Evolutionary conservation across 805 yeast species (phyloP), one percentile per base, ranked within the genome.

Genomic region (Candida vaughaniae): DNA sequence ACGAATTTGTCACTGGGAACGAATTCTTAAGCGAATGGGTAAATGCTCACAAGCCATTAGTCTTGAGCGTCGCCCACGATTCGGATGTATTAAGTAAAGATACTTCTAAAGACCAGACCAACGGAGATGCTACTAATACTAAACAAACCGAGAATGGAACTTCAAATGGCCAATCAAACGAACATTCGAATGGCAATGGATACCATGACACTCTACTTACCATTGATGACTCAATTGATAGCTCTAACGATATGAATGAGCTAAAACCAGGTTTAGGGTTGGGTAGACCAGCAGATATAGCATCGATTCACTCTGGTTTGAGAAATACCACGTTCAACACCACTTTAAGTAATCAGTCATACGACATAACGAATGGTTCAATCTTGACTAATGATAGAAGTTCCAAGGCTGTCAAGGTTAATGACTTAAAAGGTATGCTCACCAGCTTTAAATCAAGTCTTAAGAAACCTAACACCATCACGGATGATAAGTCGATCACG

Each of bases 211-310:
- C 38, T 14, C 39, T 33, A 32, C 29, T 28, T 19, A 40, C 46
- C 19, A 12, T 22, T 10, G 38, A 33, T 11, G 28, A 16, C 14
- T 14, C 33, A 8, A 14, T 14, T 8, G n/a, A 28, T 4, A 14
- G 15, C 5, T 17, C 23, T 10, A 15, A 26, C 12, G 40, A 36
- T 6, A 5, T 12, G 6, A 4, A 16, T 14, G 47, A 43, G 49
- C 48, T 8, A 27, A 56, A 28, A 33, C 43, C 44, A 8, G 38
- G 28, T 5, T 31, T 42, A 19, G 73, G 73, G 1, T 45, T 67
- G 27, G 73, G 73, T 9, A 62, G 55, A n/a, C 61, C 64, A 9
- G 59, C 60, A 25, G 73, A 67, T 40, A 67, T 67, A 16, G 52
- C 62, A 5, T 64, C 71, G 3, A 67, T 67, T 30, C 68, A 66